Base-by-base conservation (phyloP, 2,329 filamentous ascomycete species). In the Geosmithia morbida region DNA sequence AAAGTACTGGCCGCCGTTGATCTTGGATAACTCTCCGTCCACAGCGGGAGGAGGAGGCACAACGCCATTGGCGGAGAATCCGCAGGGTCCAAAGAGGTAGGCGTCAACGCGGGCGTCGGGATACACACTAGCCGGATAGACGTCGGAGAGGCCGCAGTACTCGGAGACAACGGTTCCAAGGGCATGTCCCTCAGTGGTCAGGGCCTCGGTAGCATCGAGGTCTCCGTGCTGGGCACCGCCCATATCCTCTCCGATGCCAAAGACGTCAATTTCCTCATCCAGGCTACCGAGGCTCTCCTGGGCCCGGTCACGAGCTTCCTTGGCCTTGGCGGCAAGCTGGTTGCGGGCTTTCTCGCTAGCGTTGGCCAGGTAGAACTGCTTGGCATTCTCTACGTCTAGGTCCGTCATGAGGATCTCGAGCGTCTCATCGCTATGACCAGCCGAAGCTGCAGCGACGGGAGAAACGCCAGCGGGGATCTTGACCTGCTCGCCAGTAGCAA, bases 41-140 rank as follows among this genome's bases (percentile, higher is more conserved):
- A 48, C 44, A 3, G 54, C 69, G 14, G 75, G 69, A 0, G 86
- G 81, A 45, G 87, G 82, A 7, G 92, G 92, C 41, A 98, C 78
- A 18, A 98, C 89, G 47, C 88, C 92, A 59, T 98, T 98, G 62
- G 92, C 92, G 7, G 89, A 96, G 67, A 95, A 98, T 49, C 92
- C 92, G 59, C 92, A 98, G 0, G 92, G 92, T 1, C 85, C 88
- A 70, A 98, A 98, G 48, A 96, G 77, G 63, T 97, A 98, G 19
- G 92, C 87, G 56, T 98, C 92, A 54, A 98, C 87, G 50, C 87
- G 85, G 19, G 92, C 85, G 56, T 96, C 90, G 0, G 92, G 89
- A 61, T 95, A 97, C 64, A 84, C 83, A 50, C 80, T 81, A 43
- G 79, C 81, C 5, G 92, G 85, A 58, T 97, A 98, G 51, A 98